A percentile compares a stretch with the other conserved stretches of the same genome.
Conservation (phyloP, 2,329 filamentous ascomycete genomes). For the Fusarium sp. region DNA sequence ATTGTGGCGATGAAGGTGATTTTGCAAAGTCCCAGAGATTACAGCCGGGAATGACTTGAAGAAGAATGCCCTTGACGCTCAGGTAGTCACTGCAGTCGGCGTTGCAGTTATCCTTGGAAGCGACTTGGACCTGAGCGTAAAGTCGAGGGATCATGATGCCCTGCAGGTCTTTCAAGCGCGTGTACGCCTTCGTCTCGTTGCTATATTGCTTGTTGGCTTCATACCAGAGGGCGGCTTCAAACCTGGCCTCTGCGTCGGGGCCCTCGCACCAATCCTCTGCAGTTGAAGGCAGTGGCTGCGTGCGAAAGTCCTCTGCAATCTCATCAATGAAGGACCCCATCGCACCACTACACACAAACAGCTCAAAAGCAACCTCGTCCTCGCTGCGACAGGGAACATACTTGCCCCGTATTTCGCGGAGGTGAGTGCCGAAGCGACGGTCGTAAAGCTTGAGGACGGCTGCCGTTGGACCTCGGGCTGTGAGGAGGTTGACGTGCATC, state of each 20-base stretch:
- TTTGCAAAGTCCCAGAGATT: background rate
- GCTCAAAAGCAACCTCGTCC: background rate
- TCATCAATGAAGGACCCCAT: background rate
- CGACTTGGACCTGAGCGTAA: background rate
- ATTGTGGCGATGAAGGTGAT: fast-evolving
- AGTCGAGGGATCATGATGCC: background rate
- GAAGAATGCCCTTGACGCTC: background rate
- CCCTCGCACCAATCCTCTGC: background rate
- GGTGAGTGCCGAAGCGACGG: background rate
- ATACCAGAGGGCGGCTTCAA: background rate
- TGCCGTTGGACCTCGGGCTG: fast-evolving
- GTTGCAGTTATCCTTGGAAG: no score
- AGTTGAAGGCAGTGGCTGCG: fast-evolving
- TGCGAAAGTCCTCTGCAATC: fast-evolving
- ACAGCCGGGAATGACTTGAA: background rate
- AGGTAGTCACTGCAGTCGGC: fast-evolving
- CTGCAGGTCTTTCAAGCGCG: background rate
- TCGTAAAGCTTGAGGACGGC: slow-evolving; percentile 2
- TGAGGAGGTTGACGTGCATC: background rate
- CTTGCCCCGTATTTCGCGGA: background rate
- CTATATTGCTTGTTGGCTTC: background rate
- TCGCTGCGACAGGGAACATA: background rate
- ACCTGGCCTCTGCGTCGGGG: background rate
- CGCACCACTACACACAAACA: background rate
- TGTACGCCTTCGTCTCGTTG: background rate